A percentile compares a stretch with the other conserved stretches of the same genome.
phyloP scores from a whole-genome alignment of 1,139 yeast genomes.

The Nakaseomyces kungkrabaensis region DNA sequence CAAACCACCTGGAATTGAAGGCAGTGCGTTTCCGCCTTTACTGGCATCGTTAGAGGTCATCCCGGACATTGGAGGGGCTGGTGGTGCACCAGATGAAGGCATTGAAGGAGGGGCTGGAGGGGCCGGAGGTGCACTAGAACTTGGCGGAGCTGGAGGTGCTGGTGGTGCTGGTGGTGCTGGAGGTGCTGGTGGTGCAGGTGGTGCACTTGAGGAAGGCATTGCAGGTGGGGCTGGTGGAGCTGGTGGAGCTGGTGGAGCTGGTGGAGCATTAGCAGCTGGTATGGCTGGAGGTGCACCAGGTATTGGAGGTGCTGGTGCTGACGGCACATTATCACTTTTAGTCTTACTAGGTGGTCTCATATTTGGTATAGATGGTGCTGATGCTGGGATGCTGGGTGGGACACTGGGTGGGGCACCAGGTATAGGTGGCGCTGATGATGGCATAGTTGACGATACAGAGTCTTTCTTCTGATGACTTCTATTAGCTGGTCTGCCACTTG shows the following conservation, averaged over 20 bases:
- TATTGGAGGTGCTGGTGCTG: slow-evolving; percentile 11
- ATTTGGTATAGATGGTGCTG: slow-evolving; percentile 10
- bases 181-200: slow-evolving; percentile 24
- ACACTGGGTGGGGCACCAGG: slow-evolving; percentile 14
- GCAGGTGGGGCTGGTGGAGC: slow-evolving; percentile 19
- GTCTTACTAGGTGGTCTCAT: neutral
- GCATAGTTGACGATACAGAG: slow-evolving; percentile 11
- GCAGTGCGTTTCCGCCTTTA: neutral
- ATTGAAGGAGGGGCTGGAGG: slow-evolving; percentile 20
- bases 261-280: slow-evolving; percentile 11
- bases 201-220: slow-evolving; percentile 19
- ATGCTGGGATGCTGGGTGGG: neutral
- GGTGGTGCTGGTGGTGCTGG: slow-evolving; percentile 17
- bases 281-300: slow-evolving; percentile 17
- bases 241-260: slow-evolving; percentile 19
- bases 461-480: slow-evolving; percentile 20
- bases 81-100: slow-evolving; percentile 13
- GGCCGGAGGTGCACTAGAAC: slow-evolving; percentile 16
- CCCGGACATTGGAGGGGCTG: slow-evolving; percentile 5
- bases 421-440: slow-evolving; percentile 28
- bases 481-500: slow-evolving; percentile 20
- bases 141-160: slow-evolving; percentile 19
- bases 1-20: slow-evolving; percentile 9
- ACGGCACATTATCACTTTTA: slow-evolving; percentile 5
- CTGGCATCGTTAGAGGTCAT: neutral